Conservation (phyloP, 2,329 filamentous ascomycete genomes). For the Clarireedia monteithiana region DNA sequence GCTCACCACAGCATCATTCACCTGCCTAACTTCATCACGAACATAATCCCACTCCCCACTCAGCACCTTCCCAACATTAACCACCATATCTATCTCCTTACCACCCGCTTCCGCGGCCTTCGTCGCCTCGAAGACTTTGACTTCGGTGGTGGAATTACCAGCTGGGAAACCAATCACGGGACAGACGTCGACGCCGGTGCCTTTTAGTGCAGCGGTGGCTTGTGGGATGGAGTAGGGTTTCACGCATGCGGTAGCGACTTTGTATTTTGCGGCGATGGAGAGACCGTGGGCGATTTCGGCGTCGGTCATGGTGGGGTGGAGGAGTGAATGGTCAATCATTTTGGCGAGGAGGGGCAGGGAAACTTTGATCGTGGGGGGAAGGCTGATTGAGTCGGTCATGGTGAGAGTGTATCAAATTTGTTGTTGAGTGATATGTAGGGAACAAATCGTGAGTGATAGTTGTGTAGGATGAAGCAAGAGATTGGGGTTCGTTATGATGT, state of each 20-base stretch:
- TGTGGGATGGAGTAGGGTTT: conserved; percentile 48
- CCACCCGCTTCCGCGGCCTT: conserved; percentile 41
- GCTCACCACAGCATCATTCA: conserved; percentile 42
- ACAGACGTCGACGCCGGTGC: conserved; percentile 43
- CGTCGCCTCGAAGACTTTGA: conserved; percentile 46
- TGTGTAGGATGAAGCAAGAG: too few relatives aligned
- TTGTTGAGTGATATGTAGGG: too few relatives aligned
- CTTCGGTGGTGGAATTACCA: conserved; percentile 45
- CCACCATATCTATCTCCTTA: conserved; percentile 51
- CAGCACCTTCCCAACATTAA: conserved; percentile 52
- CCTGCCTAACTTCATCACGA: conserved; percentile 38
- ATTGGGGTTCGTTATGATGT: too few relatives aligned
- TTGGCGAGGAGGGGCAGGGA: conserved; percentile 41
- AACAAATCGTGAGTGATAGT: too few relatives aligned
- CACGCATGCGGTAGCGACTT: conserved; percentile 48
- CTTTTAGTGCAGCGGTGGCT: conserved; percentile 40
- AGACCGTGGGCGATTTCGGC: conserved; percentile 43
- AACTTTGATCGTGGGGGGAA: conserved; percentile 30
- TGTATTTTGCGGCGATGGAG: conserved; percentile 37
- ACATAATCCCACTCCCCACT: conserved; percentile 51
- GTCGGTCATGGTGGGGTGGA: conserved; percentile 55
- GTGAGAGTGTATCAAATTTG: neutral
- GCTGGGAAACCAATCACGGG: conserved; percentile 55
- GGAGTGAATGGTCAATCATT: conserved; percentile 53
- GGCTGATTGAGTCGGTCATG: neutral